phyloP scores from a whole-genome alignment of 805 yeast species.

The Deakozyma indianensis region DNA sequence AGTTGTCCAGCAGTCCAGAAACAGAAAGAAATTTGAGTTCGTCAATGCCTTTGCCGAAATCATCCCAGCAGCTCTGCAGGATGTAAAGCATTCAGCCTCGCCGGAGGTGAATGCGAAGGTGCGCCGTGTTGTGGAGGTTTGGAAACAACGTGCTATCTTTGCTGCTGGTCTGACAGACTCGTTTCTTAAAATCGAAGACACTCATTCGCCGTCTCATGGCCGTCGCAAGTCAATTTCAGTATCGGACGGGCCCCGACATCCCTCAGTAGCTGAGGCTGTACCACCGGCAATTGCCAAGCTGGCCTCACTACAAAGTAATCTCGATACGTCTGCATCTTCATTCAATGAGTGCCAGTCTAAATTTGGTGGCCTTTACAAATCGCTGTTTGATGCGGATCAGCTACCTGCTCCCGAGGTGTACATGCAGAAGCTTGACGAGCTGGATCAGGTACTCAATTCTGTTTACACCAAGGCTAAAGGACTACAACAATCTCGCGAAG shows the following conservation, averaged over 20 bases:
- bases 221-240: neutral
- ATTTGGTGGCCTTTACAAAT: constrained; percentile 8
- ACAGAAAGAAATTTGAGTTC: constrained; percentile 44
- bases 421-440: constrained; percentile 14
- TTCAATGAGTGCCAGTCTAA: constrained; percentile 3
- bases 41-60: constrained; percentile 39
- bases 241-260: neutral
- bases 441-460: constrained; percentile 13
- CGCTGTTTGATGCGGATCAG: constrained; percentile 14
- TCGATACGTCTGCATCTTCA: constrained; percentile 3
- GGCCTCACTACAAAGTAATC: neutral
- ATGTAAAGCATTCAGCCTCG: constrained; percentile 24
- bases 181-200: neutral
- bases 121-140: constrained; percentile 45
- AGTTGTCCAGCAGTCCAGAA: constrained; percentile 63
- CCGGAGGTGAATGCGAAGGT: constrained; percentile 36
- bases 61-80: constrained; percentile 23
- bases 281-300: constrained; percentile 5
- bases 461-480: constrained; percentile 16
- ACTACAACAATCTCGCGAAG: constrained; percentile 13
- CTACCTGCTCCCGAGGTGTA: constrained; percentile 23
- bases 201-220: neutral
- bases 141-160: constrained; percentile 46
- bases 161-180: constrained; percentile 5
- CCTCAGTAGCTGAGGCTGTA: neutral